Evolutionary conservation across 257 asterid species (phyloP).

Genomic region (Plantago major): DNA sequence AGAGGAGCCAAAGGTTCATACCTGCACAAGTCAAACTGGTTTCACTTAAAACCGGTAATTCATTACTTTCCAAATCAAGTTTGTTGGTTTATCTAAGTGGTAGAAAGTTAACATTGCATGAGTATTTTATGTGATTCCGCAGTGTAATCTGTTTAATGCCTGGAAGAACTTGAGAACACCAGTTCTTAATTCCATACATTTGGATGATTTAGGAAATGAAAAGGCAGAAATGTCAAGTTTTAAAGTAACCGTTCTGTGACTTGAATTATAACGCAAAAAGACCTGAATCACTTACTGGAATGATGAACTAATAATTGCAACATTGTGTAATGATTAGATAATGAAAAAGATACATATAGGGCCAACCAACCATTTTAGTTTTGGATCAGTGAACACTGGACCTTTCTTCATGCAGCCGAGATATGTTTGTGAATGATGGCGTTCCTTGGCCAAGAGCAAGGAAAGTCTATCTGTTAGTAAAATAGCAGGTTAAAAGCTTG

Average conservation of each 20-base stretch:
- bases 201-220: too few relatives aligned
- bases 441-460: slow-evolving; percentile 90
- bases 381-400: slow-evolving; percentile 91
- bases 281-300: slow-evolving; percentile 6
- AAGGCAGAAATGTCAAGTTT: not conserved
- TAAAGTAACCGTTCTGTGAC: not conserved
- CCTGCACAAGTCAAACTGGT: slow-evolving; percentile 51
- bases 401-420: slow-evolving; percentile 99
- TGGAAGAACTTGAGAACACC: too few relatives aligned
- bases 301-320: slow-evolving; percentile 7
- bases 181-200: too few relatives aligned
- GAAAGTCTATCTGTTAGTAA: slow-evolving; percentile 78
- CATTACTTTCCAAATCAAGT: too few relatives aligned
- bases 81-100: too few relatives aligned
- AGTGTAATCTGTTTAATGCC: too few relatives aligned
- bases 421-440: slow-evolving; percentile 88
- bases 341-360: slow-evolving; percentile 13
- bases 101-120: too few relatives aligned
- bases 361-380: slow-evolving; percentile 98
- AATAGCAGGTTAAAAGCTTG: slow-evolving; percentile 19
- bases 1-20: slow-evolving; percentile 76
- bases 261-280: not conserved
- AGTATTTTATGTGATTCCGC: too few relatives aligned
- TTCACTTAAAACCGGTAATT: slow-evolving; percentile 10
- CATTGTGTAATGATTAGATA: not conserved